phyloP scores from a whole-genome alignment of 257 asterid species.

The Ocimum tenuiflorum region DNA sequence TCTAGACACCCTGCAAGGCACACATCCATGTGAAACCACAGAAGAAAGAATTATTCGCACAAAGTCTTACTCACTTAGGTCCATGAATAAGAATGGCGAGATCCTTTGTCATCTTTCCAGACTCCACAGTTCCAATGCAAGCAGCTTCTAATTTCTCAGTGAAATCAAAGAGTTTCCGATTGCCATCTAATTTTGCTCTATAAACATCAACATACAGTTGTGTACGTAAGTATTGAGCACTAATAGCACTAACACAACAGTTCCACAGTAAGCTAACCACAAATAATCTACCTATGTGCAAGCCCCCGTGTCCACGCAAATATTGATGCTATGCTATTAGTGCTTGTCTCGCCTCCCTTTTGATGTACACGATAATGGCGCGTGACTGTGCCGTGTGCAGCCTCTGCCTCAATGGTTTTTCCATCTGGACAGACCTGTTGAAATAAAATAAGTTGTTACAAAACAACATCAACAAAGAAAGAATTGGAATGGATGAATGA shows the following conservation, averaged over 20 bases:
- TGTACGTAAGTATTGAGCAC: background rate
- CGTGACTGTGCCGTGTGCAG: conserved; percentile 98
- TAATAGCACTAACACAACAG: background rate
- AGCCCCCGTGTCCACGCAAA: conserved; percentile 99
- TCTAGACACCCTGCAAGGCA: conserved; percentile 44
- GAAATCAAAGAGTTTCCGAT: conserved; percentile 63
- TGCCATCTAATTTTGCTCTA: conserved; percentile 83
- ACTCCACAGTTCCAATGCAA: conserved; percentile 71
- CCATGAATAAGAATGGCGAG: conserved; percentile 85
- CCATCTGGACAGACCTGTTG: conserved; percentile 94
- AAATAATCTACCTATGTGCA: conserved; percentile 70
- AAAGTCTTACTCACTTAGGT: conserved; percentile 50
- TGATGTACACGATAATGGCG: conserved; percentile 93
- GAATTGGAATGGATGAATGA: conserved; percentile 6
- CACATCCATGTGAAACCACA: background rate
- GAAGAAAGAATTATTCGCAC: background rate
- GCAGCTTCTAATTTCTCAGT: conserved; percentile 77
- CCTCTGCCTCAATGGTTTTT: conserved; percentile 95
- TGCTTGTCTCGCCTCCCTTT: conserved; percentile 98
- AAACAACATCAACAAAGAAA: background rate
- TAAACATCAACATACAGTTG: background rate
- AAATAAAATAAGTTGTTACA: conserved; percentile 8
- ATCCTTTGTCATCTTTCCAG: conserved; percentile 98
- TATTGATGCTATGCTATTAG: conserved; percentile 96
- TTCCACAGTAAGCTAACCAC: background rate